Evolutionary conservation across 371 early-diverging fungal species (phyloP).

Genomic region (Zancudomyces culisetae): DNA sequence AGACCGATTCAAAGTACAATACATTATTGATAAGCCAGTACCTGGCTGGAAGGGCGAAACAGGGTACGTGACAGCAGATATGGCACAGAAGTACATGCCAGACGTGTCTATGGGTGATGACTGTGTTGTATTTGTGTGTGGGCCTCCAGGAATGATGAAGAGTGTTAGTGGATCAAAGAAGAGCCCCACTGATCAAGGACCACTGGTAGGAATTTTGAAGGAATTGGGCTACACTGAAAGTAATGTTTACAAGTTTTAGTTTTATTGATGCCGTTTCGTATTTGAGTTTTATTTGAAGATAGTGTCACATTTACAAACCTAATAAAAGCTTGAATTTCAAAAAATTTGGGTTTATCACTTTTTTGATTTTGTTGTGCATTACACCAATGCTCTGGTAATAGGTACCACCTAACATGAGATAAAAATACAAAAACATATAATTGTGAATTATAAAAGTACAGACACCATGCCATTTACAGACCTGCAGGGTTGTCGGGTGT

Average conservation of each 20-base stretch:
- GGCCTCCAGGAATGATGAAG: conserved; percentile 66
- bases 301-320: too few species aligned
- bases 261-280: not conserved
- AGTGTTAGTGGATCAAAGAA: conserved; percentile 70
- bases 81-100: conserved; percentile 45
- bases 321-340: too few species aligned
- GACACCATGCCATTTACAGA: too few species aligned
- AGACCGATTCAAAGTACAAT: conserved; percentile 58
- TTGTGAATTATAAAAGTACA: too few species aligned
- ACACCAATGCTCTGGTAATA: too few species aligned
- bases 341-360: too few species aligned
- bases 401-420: too few species aligned
- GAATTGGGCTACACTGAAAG: conserved; percentile 54
- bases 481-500: too few species aligned
- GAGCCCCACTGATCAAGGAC: conserved; percentile 65
- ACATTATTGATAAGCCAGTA: conserved; percentile 51
- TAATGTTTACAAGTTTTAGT: conserved; percentile 79
- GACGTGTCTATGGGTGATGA: conserved; percentile 9
- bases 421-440: too few species aligned
- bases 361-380: too few species aligned
- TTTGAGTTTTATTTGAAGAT: not conserved
- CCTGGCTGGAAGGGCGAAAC: conserved; percentile 39
- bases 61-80: conserved; percentile 49
- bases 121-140: conserved; percentile 69
- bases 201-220: conserved; percentile 57